Evolutionary conservation across 306 rosid genomes (phyloP).

Genomic region (Oemleria cerasiformis): DNA sequence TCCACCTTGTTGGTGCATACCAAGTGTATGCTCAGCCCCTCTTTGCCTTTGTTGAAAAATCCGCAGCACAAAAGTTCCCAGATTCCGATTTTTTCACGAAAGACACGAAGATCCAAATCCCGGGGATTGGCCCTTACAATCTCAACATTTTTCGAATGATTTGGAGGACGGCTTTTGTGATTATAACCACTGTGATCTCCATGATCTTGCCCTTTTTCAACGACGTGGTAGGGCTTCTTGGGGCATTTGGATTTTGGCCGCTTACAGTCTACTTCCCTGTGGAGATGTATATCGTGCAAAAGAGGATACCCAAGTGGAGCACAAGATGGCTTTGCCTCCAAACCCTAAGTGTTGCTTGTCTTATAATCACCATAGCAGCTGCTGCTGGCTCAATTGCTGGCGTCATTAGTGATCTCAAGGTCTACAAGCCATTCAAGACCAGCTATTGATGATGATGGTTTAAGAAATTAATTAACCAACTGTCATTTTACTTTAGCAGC

Average conservation of each 20-base stretch:
- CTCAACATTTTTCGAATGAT: constrained; percentile 58
- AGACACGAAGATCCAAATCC: constrained; percentile 35
- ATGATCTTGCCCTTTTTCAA: constrained; percentile 79
- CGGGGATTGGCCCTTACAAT: constrained; percentile 25
- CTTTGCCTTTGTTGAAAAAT: constrained; percentile 59
- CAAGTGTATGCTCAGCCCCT: constrained; percentile 78
- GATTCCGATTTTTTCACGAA: constrained; percentile 45
- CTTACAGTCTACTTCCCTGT: constrained; percentile 72
- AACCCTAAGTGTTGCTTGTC: constrained; percentile 53
- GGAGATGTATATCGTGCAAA: constrained; percentile 69
- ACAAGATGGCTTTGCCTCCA: constrained; percentile 65
- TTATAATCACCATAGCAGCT: constrained; percentile 54
- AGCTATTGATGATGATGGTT: constrained; percentile 20
- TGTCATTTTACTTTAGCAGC: not conserved
- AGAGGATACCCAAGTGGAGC: constrained; percentile 64
- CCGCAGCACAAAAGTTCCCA: constrained; percentile 33
- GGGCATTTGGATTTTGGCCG: constrained; percentile 86
- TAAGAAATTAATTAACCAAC: constrained; percentile 4
- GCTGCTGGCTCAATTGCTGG: constrained; percentile 72
- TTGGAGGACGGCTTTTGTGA: constrained; percentile 68
- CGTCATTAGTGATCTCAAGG: constrained; percentile 40
- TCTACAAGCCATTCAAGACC: constrained; percentile 52
- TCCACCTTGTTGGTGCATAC: constrained; percentile 84
- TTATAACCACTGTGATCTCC: constrained; percentile 46
- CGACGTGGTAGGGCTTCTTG: constrained; percentile 66